These are phyloP conservation scores for Hansfordia pulvinata DNA, from an alignment of 2,329 filamentous ascomycete genomes.

Conservation along the genomic window DNA sequence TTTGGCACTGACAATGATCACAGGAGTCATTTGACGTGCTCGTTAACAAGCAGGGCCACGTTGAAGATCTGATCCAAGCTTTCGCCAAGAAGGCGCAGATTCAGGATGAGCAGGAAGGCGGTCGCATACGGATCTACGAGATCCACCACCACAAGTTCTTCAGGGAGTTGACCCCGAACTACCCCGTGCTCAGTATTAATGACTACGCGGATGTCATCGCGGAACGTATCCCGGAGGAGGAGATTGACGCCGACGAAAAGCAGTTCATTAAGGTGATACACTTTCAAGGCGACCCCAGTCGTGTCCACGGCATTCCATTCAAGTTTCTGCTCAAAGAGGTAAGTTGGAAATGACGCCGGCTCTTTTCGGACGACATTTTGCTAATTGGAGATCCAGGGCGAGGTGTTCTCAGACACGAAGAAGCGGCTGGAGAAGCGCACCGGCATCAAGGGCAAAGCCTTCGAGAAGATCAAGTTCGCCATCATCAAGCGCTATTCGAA, in stretches of 20 bases:
- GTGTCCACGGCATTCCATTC: slow-evolving; percentile 82
- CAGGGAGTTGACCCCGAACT: slow-evolving; percentile 58
- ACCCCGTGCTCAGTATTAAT: slow-evolving; percentile 67
- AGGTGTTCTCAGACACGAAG: slow-evolving; percentile 82
- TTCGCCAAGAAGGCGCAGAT: slow-evolving; percentile 73
- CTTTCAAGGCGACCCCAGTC: slow-evolving; percentile 78
- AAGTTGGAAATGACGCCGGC: slow-evolving; percentile 15
- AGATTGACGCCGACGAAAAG: slow-evolving; percentile 39
- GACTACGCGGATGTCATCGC: slow-evolving; percentile 77
- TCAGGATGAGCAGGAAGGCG: slow-evolving; percentile 55
- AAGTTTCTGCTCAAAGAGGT: slow-evolving; percentile 75
- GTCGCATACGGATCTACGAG: slow-evolving; percentile 70
- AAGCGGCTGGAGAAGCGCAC: slow-evolving; percentile 87
- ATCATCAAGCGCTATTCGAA: slow-evolving; percentile 58
- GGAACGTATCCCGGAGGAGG: slow-evolving; percentile 66
- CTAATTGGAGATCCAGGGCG: slow-evolving; percentile 39
- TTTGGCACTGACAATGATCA: background rate
- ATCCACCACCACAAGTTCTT: slow-evolving; percentile 72
- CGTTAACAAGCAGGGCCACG: slow-evolving; percentile 72
- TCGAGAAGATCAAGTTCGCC: slow-evolving; percentile 97
- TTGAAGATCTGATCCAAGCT: slow-evolving; percentile 63
- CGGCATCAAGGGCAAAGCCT: slow-evolving; percentile 92
- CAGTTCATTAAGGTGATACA: slow-evolving; percentile 73
- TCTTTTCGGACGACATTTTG: slow-evolving; percentile 4
- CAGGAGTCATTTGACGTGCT: slow-evolving; percentile 71